phyloP scores from a whole-genome alignment of 805 yeast genomes.

The Diddensiella santjacobensis region DNA sequence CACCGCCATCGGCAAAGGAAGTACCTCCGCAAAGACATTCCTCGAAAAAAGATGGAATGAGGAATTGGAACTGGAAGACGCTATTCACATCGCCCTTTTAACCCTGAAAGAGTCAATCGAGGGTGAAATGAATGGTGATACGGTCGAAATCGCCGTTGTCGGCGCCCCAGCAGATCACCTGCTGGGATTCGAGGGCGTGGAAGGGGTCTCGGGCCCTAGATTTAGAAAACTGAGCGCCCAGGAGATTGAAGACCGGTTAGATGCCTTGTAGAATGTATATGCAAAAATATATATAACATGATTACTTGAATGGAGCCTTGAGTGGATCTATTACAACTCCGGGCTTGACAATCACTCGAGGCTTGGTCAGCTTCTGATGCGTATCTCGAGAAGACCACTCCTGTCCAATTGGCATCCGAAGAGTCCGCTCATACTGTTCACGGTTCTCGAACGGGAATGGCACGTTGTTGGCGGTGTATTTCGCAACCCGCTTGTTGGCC shows the following conservation, averaged over 20 bases:
- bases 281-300: not conserved
- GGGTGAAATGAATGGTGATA: slow-evolving; percentile 96
- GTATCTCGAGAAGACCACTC: slow-evolving; percentile 91
- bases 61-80: slow-evolving; percentile 95
- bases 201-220: slow-evolving; percentile 78
- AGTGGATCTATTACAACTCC: slow-evolving; percentile 90
- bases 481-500: slow-evolving; percentile 75
- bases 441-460: slow-evolving; percentile 92
- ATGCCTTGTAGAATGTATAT: slow-evolving; percentile 56
- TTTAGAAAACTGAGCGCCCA: slow-evolving; percentile 79
- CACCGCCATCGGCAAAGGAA: slow-evolving; percentile 96
- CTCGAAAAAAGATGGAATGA: slow-evolving; percentile 98
- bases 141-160: slow-evolving; percentile 86
- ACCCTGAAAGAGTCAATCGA: slow-evolving; percentile 95
- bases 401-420: slow-evolving; percentile 94
- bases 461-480: slow-evolving; percentile 83
- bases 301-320: slow-evolving; percentile 67
- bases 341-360: slow-evolving; percentile 78
- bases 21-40: slow-evolving; percentile 94
- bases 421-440: slow-evolving; percentile 91
- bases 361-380: slow-evolving; percentile 85
- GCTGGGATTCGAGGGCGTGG: slow-evolving; percentile 83
- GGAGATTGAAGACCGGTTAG: slow-evolving; percentile 94
- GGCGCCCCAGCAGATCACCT: slow-evolving; percentile 77
- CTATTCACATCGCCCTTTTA: slow-evolving; percentile 90